Evolutionary conservation across 2,329 filamentous ascomycete genomes (phyloP).

Genomic region (Beauveria brongniartii): DNA sequence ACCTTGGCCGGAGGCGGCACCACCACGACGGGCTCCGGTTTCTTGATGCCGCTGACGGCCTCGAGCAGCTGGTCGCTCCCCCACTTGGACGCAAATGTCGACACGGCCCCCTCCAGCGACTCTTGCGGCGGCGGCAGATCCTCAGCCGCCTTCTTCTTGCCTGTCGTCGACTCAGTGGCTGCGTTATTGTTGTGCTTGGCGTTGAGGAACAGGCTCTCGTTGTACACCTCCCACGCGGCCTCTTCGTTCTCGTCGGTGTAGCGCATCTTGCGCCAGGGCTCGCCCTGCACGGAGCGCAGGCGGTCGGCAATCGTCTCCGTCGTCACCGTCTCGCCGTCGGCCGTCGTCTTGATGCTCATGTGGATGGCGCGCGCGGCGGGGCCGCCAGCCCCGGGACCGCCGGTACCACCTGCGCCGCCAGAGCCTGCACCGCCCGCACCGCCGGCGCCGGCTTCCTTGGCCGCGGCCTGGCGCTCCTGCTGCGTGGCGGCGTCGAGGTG

Average conservation of each 20-base stretch:
- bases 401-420: conserved; percentile 20
- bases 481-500: conserved; percentile 82
- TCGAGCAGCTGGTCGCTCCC: conserved; percentile 35
- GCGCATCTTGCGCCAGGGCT: conserved; percentile 70
- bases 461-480: conserved; percentile 44
- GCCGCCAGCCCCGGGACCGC: conserved; percentile 22
- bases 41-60: conserved; percentile 37
- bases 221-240: conserved; percentile 68
- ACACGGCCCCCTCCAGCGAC: conserved; percentile 29
- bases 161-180: neutral
- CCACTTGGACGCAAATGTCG: conserved; percentile 34
- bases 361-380: conserved; percentile 68
- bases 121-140: conserved; percentile 11
- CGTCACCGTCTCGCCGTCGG: conserved; percentile 56
- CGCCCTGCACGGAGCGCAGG: conserved; percentile 69
- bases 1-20: neutral
- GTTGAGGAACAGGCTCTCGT: conserved; percentile 55
- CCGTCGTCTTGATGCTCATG: conserved; percentile 74
- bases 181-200: neutral
- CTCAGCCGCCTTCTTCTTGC: conserved; percentile 12
- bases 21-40: conserved; percentile 20
- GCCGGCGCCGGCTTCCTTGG: conserved; percentile 27
- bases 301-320: conserved; percentile 68
- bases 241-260: conserved; percentile 77
- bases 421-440: conserved; percentile 18